phyloP scores from a whole-genome alignment of 1,284 basidiomycete species.

The Ustilago esculenta region DNA sequence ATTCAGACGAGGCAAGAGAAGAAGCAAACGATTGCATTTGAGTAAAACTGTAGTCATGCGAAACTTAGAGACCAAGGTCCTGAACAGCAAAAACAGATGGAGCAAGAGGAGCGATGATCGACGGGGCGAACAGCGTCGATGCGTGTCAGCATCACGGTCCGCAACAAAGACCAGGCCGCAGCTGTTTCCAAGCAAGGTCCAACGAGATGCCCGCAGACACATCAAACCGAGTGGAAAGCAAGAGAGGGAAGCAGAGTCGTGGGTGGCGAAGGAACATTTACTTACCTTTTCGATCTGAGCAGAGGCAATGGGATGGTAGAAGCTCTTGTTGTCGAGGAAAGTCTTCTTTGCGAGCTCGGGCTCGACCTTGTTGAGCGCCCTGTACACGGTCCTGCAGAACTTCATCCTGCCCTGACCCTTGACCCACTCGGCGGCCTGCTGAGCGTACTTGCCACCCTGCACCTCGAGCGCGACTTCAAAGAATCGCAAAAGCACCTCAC shows the following conservation, averaged over 20 bases:
- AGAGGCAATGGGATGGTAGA: conserved; percentile 69
- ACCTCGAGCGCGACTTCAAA: conserved; percentile 69
- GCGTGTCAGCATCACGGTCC: conserved; percentile 32
- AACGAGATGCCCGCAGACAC: too few species aligned
- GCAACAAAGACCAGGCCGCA: neutral
- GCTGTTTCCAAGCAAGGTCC: too few species aligned
- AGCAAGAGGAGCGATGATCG: neutral
- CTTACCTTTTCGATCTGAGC: conserved; percentile 64
- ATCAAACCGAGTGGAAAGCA: too few species aligned
- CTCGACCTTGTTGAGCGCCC: conserved; percentile 72
- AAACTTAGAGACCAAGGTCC: conserved; percentile 41
- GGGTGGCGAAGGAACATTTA: conserved; percentile 9
- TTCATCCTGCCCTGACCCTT: conserved; percentile 69
- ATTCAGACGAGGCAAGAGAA: neutral
- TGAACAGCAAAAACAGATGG: conserved; percentile 6
- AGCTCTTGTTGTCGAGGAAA: conserved; percentile 72
- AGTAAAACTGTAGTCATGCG: conserved; percentile 1
- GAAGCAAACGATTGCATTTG: neutral
- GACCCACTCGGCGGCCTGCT: conserved; percentile 70
- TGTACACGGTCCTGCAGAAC: conserved; percentile 70
- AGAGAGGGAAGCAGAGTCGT: neutral
- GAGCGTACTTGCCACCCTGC: conserved; percentile 68
- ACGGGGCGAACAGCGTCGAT: conserved; percentile 6
- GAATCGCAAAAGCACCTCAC: conserved; percentile 70
- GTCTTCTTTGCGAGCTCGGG: conserved; percentile 73